Evolutionary conservation across 2,329 filamentous ascomycete species (phyloP).

Genomic region (Colletotrichum orbiculare): DNA sequence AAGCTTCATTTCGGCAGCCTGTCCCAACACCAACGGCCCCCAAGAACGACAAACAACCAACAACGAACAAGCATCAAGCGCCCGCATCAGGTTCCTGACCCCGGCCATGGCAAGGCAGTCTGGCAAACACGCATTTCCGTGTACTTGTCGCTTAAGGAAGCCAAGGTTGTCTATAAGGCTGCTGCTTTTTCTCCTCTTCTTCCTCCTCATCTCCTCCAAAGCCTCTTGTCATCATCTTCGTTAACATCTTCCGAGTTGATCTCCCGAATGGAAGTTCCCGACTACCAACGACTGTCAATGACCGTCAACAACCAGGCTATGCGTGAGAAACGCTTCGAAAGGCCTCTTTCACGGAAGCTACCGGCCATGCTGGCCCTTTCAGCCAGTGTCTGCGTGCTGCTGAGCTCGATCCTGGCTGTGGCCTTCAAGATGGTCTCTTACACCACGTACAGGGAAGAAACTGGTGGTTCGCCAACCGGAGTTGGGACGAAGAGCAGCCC

Average conservation of each 20-base stretch:
- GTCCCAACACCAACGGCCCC: conserved; percentile 1
- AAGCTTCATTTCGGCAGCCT: neutral
- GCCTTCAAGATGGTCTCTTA: neutral
- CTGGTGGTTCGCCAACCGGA: neutral
- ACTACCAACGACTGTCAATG: conserved; percentile 2
- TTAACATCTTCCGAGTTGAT: neutral
- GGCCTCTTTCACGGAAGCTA: neutral
- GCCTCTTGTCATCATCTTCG: neutral
- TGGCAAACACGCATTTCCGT: neutral
- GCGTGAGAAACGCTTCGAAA: neutral
- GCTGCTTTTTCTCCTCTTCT: neutral
- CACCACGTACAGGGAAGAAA: neutral
- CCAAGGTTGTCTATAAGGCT: neutral
- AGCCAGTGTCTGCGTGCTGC: neutral
- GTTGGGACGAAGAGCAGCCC: neutral
- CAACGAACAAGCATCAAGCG: conserved; percentile 11
- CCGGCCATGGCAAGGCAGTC: conserved; percentile 4
- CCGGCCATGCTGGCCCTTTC: neutral
- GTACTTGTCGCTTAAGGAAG: neutral
- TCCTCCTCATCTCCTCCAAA: conserved; percentile 1
- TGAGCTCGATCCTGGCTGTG: conserved; percentile 2
- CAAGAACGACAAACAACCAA: neutral
- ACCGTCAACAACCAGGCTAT: neutral
- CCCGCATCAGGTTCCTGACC: conserved; percentile 8
- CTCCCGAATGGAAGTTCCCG: conserved; percentile 1